Percentiles rank a stretch among this genome's conserved stretches.
phyloP scores from a whole-genome alignment of 805 yeast species.

The Hanseniaspora pseudoguilliermondii region DNA sequence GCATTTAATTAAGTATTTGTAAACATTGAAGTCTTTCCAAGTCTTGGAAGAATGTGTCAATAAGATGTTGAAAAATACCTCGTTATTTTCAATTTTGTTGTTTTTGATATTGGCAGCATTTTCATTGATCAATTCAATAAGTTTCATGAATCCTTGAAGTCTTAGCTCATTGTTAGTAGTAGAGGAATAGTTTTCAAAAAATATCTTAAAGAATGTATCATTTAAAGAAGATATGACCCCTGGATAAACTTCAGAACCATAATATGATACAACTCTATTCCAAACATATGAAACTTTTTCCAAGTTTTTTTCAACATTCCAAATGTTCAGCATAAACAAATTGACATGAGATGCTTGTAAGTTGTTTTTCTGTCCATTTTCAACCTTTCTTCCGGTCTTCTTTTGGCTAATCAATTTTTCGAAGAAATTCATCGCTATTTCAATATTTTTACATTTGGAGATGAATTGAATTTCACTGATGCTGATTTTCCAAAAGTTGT shows the following conservation, averaged over 20 bases:
- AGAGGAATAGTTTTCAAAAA: conserved; percentile 42
- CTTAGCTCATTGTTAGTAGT: conserved; percentile 26
- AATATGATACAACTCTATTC: conserved; percentile 47
- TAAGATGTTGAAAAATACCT: conserved; percentile 68
- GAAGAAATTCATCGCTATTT: conserved; percentile 60
- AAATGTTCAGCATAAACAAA: conserved; percentile 48
- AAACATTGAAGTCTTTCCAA: conserved; percentile 42
- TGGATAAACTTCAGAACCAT: conserved; percentile 45
- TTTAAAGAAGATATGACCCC: conserved; percentile 63
- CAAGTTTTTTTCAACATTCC: conserved; percentile 44
- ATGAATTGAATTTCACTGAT: conserved; percentile 69
- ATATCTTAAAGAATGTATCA: conserved; percentile 53
- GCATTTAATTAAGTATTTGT: conserved; percentile 9
- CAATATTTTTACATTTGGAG: conserved; percentile 61
- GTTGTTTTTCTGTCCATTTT: conserved; percentile 38
- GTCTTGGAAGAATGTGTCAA: conserved; percentile 45
- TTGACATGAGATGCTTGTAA: conserved; percentile 64
- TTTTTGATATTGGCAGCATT: conserved; percentile 45
- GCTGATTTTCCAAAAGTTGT: conserved; percentile 41
- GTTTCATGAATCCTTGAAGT: conserved; percentile 42
- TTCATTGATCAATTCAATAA: conserved; percentile 27
- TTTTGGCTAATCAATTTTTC: conserved; percentile 56
- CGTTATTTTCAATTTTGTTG: conserved; percentile 50
- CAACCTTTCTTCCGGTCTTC: neutral
- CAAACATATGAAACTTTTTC: conserved; percentile 49